Percentiles rank a stretch among this genome's conserved stretches.
Evolutionary conservation across 2,329 filamentous ascomycete genomes (phyloP).

Genomic region (Pseudogymnoascus sp.): DNA sequence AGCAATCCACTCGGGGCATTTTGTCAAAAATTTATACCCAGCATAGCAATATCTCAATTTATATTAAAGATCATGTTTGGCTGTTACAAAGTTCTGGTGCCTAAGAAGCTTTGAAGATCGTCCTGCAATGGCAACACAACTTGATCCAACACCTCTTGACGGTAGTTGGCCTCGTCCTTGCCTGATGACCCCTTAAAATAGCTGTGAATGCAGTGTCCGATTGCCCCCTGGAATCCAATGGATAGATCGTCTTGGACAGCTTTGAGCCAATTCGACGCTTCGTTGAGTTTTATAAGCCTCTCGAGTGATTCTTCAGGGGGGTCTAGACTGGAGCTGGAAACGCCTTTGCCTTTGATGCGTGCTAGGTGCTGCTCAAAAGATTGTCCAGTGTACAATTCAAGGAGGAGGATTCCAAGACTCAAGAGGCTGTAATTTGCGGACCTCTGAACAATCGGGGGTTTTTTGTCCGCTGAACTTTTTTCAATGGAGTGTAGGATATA

Average conservation of each 20-base stretch:
- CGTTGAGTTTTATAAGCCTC: neutral
- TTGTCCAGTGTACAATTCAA: neutral
- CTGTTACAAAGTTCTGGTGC: neutral
- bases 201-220: neutral
- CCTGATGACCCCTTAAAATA: neutral
- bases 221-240: neutral
- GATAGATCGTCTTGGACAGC: neutral
- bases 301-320: neutral
- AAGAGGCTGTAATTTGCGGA: neutral
- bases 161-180: neutral
- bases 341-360: neutral
- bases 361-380: neutral
- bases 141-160: neutral
- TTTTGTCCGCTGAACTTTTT: neutral
- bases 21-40: neutral
- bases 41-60: neutral
- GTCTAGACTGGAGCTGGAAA: neutral
- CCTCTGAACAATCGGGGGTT: neutral
- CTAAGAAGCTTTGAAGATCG: neutral
- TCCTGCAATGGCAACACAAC: neutral
- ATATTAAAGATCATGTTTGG: neutral
- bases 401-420: neutral
- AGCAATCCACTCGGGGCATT: neutral
- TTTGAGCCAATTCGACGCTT: neutral
- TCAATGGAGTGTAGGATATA: conserved; percentile 1